Base-by-base conservation (phyloP, 2,329 filamentous ascomycete species). In the Scortechinia acanthostroma region DNA sequence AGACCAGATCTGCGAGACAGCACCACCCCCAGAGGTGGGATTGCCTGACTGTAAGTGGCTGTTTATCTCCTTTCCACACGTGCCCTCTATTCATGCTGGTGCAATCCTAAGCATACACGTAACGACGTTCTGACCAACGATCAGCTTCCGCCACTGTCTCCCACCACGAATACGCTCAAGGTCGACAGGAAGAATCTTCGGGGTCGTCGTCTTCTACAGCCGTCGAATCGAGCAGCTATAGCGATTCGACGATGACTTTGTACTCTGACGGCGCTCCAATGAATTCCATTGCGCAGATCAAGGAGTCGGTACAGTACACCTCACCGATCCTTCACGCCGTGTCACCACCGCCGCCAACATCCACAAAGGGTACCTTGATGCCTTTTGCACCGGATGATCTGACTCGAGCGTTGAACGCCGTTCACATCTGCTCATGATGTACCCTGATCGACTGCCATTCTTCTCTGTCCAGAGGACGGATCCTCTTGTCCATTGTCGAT, bases 321-420 rank as follows among this genome's bases (percentile, higher is more conserved):
- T 59, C 58, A 4, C 61, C 58, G 14, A 50, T 55, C 6, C 45
- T 56, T n/a, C 59, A 51, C 13, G 49, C 55, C 17, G 51, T 56
- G 30, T 55, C 59, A 10, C 50, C 51, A 40, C 54, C 46, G 4
- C 43, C 43, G 49, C 50, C 15, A 46, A 55, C 40, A 51, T 55
- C 5, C 47, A 51, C 35, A 55, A 55, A 28, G 54, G 53, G 5
- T 55, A 52, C 10, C 10, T 19, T 15, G 5, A 50, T 57, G 42
- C 58, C 60, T 3, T 62, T 65, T 43, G 47, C 56, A 15, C 58
- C 62, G 5, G 57, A 64, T 4, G 58, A 64, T 49, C 52, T 65
- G 51, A 50, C 55, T 21, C 57, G 58, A 45, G 62, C 62, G 48
- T 56, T 65, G 57, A 57, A 54, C 51, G 58, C 60, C 44, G 55